phyloP scores from a whole-genome alignment of 2,329 filamentous ascomycete species.

The Exophiala xenobiotica region DNA sequence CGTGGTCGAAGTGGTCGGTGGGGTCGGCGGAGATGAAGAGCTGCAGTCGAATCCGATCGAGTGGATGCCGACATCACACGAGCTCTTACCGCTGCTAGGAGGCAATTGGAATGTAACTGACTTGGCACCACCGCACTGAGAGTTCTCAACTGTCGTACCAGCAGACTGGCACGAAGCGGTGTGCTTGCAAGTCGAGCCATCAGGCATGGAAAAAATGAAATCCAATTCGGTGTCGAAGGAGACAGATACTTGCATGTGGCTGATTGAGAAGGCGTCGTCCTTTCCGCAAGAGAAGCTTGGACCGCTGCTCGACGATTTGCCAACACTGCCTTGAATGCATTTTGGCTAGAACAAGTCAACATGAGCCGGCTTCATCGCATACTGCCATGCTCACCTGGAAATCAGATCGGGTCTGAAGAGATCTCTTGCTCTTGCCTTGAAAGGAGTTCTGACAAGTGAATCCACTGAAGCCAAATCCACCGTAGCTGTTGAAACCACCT shows the following conservation, averaged over 20 bases:
- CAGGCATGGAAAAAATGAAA: slow-evolving; percentile 84
- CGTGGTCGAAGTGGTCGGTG: slow-evolving; percentile 39
- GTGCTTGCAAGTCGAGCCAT: slow-evolving; percentile 80
- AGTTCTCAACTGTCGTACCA: slow-evolving; percentile 73
- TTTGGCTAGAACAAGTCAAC: slow-evolving; percentile 55
- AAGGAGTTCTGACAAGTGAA: slow-evolving; percentile 66
- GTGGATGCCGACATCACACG: slow-evolving; percentile 72
- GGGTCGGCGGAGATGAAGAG: slow-evolving; percentile 22
- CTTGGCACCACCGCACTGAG: slow-evolving; percentile 87
- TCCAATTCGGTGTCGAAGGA: slow-evolving; percentile 77
- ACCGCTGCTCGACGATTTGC: slow-evolving; percentile 41
- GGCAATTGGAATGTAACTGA: slow-evolving; percentile 70
- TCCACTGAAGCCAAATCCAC: slow-evolving; percentile 71
- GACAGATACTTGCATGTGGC: slow-evolving; percentile 68
- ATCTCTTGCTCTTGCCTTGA: slow-evolving; percentile 53
- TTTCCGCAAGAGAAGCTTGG: slow-evolving; percentile 61
- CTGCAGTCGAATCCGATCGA: slow-evolving; percentile 73
- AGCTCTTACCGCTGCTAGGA: slow-evolving; percentile 54
- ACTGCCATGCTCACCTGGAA: slow-evolving; percentile 19
- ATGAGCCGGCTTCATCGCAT: not conserved
- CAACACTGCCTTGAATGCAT: slow-evolving; percentile 59
- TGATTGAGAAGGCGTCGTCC: slow-evolving; percentile 69
- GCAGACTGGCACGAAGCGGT: slow-evolving; percentile 64
- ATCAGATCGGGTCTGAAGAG: slow-evolving; percentile 45
- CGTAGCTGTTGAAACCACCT: slow-evolving; percentile 65